Evolutionary conservation across 441 rosid species (phyloP).

Genomic region (Erysimum cheiri): DNA sequence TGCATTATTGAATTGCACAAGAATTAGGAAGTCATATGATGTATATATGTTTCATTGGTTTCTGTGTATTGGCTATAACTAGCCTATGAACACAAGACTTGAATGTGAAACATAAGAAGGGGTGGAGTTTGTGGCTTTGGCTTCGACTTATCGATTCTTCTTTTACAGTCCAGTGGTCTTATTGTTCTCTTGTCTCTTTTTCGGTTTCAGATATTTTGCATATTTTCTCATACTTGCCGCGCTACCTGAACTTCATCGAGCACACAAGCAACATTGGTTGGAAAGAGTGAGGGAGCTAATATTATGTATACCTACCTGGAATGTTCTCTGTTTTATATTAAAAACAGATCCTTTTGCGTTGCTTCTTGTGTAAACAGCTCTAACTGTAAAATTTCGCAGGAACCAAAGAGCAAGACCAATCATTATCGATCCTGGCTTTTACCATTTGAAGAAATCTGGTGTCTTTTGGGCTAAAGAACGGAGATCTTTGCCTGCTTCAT

Average conservation of each 20-base stretch:
- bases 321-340: slow-evolving; percentile 24
- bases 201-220: slow-evolving; percentile 80
- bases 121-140: background rate
- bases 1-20: background rate
- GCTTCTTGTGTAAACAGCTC: background rate
- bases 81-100: slow-evolving; percentile 4
- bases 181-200: slow-evolving; percentile 28
- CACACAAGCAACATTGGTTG: slow-evolving; percentile 88
- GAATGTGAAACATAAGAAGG: background rate
- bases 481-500: slow-evolving; percentile 82
- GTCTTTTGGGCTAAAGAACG: slow-evolving; percentile 92
- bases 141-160: background rate
- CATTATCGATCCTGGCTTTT: slow-evolving; percentile 86
- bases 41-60: slow-evolving; percentile 11
- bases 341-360: slow-evolving; percentile 4
- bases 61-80: slow-evolving; percentile 21
- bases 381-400: slow-evolving; percentile 51
- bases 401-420: slow-evolving; percentile 88
- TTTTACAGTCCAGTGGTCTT: slow-evolving; percentile 12
- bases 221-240: slow-evolving; percentile 87
- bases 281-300: slow-evolving; percentile 81
- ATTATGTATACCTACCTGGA: slow-evolving; percentile 35
- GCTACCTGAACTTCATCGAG: slow-evolving; percentile 89
- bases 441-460: slow-evolving; percentile 79
- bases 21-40: background rate